A percentile compares a stretch with the other conserved stretches of the same genome.
phyloP scores from a whole-genome alignment of 345 rosid species.

The Barbarea vulgaris region DNA sequence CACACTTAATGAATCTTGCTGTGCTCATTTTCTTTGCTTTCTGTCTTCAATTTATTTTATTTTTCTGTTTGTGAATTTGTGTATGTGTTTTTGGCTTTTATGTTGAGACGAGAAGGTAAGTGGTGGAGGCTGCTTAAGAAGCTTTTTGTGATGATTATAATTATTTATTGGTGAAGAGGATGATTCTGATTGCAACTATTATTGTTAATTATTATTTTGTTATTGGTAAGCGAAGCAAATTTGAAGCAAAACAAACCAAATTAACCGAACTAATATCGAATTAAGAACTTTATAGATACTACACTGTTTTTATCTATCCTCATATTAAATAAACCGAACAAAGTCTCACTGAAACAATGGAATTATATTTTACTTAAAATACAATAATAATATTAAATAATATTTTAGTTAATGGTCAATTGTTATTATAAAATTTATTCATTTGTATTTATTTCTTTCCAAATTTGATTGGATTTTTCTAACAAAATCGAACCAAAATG shows the following conservation, averaged over 20 bases:
- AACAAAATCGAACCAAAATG: not conserved
- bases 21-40: conserved; percentile 54
- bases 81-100: conserved; percentile 24
- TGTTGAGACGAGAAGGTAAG: conserved; percentile 26
- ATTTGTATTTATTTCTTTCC: not conserved
- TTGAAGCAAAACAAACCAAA: conserved; percentile 15
- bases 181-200: conserved; percentile 25
- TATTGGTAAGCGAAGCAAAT: conserved; percentile 6
- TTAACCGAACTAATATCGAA: conserved; percentile 3
- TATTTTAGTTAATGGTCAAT: not conserved
- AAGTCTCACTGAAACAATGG: not conserved
- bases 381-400: not conserved
- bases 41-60: not conserved
- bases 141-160: conserved; percentile 39
- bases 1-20: conserved; percentile 79
- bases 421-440: not conserved
- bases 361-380: not conserved
- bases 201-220: conserved; percentile 14
- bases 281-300: not conserved
- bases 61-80: conserved; percentile 6
- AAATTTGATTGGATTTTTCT: not conserved
- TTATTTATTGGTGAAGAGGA: conserved; percentile 39
- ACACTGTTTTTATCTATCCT: conserved; percentile 9
- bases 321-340: not conserved
- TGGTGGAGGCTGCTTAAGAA: conserved; percentile 33